A percentile compares a stretch with the other conserved stretches of the same genome.
Conservation (phyloP, 2,329 filamentous ascomycete genomes). For the Verruconis gallopava region DNA sequence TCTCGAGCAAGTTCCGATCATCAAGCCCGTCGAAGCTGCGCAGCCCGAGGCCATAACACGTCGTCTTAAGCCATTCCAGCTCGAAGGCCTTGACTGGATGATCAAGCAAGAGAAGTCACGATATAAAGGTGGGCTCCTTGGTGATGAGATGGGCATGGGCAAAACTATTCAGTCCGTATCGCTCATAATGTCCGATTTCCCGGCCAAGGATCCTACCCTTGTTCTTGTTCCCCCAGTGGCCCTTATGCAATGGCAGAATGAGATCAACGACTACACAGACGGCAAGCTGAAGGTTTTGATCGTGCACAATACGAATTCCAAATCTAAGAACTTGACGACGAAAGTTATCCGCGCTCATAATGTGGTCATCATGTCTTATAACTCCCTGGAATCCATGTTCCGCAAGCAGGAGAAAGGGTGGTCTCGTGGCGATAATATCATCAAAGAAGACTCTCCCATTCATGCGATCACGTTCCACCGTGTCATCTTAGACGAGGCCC, state of each 20-base stretch:
- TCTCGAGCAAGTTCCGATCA: constrained; percentile 52
- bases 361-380: constrained; percentile 96
- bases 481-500: constrained; percentile 85
- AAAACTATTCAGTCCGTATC: constrained; percentile 98
- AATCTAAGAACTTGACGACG: constrained; percentile 62
- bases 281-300: constrained; percentile 83
- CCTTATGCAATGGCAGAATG: constrained; percentile 76
- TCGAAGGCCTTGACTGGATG: constrained; percentile 94
- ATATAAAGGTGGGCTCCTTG: constrained; percentile 81
- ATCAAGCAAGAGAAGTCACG: constrained; percentile 69
- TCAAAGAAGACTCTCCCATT: constrained; percentile 65
- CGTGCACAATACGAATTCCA: constrained; percentile 75
- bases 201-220: constrained; percentile 66
- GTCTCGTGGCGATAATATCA: constrained; percentile 61
- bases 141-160: constrained; percentile 97
- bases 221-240: constrained; percentile 89
- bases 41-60: constrained; percentile 71
- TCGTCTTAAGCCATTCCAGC: constrained; percentile 81
- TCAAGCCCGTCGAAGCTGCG: constrained; percentile 49
- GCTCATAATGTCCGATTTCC: constrained; percentile 94
- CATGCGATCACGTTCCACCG: constrained; percentile 82
- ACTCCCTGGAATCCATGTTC: constrained; percentile 77
- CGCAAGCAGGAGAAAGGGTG: constrained; percentile 89
- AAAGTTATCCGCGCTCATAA: constrained; percentile 72
- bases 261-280: constrained; percentile 57